Base-by-base conservation (phyloP, 257 asterid genomes). In the Fraxinus pennsylvanica region DNA sequence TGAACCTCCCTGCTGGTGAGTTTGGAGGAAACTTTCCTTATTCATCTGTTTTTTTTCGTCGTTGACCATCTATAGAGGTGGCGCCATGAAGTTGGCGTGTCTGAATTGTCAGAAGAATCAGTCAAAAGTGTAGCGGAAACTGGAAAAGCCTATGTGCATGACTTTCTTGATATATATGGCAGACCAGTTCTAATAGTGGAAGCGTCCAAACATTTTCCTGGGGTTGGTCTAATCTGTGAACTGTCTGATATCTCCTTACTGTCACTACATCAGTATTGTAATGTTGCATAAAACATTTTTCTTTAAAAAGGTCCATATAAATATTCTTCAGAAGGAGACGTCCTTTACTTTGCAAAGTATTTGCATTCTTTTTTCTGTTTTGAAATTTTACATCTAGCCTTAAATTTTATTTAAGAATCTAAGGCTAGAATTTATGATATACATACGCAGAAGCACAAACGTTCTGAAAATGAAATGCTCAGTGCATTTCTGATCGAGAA, bases 401-500 rank as follows among this genome's bases (percentile, higher is more conserved):
- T 75, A 27, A 71, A 35, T 52, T 21, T 57, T 63, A 45, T 32
- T 45, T 71, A 41, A 65, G 47, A 21, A 25, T 54, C 14, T 54
- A 66, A 63, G 74, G 22, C 15, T 73, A 30, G 30, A 32, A 19
- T 22, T 50, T 21, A 22, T 74, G 63, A 36, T 74, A 74, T 17
- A 19, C 67, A 41, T 38, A 54, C 3, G 73, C 91, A 87, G 94
- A 88, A 85, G 91, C 83, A 69, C 71, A 89, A 82, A 17, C 72
- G 14, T 45, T 2, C 17, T 76, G 95, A 92, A 83, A 98, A 95
- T 76, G 91, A 95, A 87, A 88, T 89, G 88, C 89, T 95, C 17
- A 86, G 97, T 52, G 90, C 86, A 21, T 92, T 87, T 83, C 83
- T 91, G 81, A 86, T 95, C 70, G 98, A 95, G 86, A 92, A 92